Percentiles rank a stretch among this genome's conserved stretches.
Evolutionary conservation across 495 filamentous ascomycete species (phyloP).

Genomic region (Entonaema liquescens): DNA sequence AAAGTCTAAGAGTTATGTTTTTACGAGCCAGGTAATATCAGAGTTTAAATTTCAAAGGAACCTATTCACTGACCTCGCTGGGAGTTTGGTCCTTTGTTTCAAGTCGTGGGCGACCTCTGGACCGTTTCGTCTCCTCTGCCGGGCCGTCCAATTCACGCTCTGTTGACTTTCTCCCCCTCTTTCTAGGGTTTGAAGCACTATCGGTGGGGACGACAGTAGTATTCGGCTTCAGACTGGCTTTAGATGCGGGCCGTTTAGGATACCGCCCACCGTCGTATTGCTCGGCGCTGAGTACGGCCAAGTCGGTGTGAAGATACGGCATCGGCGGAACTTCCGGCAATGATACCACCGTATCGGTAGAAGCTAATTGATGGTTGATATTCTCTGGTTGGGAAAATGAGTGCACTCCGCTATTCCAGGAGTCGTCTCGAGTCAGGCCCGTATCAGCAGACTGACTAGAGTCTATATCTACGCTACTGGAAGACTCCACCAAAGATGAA

Average conservation of each 20-base stretch:
- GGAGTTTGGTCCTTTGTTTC: conserved; percentile 73
- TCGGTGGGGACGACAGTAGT: conserved; percentile 2
- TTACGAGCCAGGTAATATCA: neutral
- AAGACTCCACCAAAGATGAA: conserved; percentile 10
- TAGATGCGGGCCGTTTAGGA: conserved; percentile 17
- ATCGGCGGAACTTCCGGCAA: conserved; percentile 38
- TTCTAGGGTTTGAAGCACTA: conserved; percentile 31
- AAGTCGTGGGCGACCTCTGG: conserved; percentile 73
- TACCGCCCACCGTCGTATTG: conserved; percentile 51
- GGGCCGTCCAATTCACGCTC: conserved; percentile 37
- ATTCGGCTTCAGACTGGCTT: conserved; percentile 29
- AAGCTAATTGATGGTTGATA: conserved; percentile 13
- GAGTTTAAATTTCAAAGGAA: neutral
- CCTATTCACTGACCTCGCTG: conserved; percentile 55
- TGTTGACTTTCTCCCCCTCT: conserved; percentile 40
- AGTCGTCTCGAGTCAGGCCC: conserved; percentile 10
- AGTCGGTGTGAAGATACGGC: conserved; percentile 48
- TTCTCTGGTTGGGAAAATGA: conserved; percentile 10
- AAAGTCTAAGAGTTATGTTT: conserved; percentile 1
- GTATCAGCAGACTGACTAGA: conserved; percentile 9
- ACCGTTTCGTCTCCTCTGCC: conserved; percentile 59
- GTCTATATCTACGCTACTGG: neutral
- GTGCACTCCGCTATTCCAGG: conserved; percentile 25
- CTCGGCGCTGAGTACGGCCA: conserved; percentile 60
- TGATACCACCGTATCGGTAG: conserved; percentile 9